These are phyloP conservation scores for Trichomonascaceae sp. DNA, from an alignment of 1,139 yeast species.

Conservation along the genomic window DNA sequence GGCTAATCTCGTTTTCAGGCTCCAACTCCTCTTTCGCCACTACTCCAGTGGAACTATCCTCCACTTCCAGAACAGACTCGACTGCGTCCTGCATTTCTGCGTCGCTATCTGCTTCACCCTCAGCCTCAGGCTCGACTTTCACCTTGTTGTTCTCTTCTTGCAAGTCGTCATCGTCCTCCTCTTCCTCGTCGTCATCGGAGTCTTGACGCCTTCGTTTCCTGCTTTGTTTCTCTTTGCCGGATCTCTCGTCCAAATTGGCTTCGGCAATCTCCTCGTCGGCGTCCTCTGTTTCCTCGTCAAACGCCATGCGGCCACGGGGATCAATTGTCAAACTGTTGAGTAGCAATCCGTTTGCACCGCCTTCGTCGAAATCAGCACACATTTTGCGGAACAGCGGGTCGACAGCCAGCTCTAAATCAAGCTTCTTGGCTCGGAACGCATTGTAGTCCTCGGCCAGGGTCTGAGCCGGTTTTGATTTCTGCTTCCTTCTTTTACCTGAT, in stretches of 20 bases:
- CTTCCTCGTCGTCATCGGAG: not conserved
- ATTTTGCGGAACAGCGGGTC: constrained; percentile 87
- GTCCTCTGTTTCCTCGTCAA: constrained; percentile 33
- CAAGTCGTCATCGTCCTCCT: constrained; percentile 2
- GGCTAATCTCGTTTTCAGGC: too few relatives aligned
- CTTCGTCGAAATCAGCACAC: constrained; percentile 86
- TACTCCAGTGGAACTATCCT: too few relatives aligned
- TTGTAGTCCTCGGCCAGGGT: constrained; percentile 45
- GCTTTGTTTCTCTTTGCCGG: not conserved
- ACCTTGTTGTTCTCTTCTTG: constrained; percentile 2
- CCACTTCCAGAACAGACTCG: too few relatives aligned
- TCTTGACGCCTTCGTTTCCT: not conserved
- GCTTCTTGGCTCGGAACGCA: constrained; percentile 48
- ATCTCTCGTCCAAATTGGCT: not conserved
- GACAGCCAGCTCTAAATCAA: constrained; percentile 65
- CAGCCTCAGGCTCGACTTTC: constrained; percentile 1
- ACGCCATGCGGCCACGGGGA: constrained; percentile 45
- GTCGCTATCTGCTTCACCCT: not conserved
- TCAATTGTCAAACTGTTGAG: constrained; percentile 58
- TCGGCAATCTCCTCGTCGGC: constrained; percentile 2
- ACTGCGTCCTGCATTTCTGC: not conserved
- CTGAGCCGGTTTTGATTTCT: constrained; percentile 25
- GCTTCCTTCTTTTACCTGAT: constrained; percentile 8
- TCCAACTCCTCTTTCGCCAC: too few relatives aligned
- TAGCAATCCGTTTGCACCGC: constrained; percentile 79